Evolutionary conservation across 2,329 filamentous ascomycete species (phyloP).

Genomic region (Colletotrichum cordylinicola): DNA sequence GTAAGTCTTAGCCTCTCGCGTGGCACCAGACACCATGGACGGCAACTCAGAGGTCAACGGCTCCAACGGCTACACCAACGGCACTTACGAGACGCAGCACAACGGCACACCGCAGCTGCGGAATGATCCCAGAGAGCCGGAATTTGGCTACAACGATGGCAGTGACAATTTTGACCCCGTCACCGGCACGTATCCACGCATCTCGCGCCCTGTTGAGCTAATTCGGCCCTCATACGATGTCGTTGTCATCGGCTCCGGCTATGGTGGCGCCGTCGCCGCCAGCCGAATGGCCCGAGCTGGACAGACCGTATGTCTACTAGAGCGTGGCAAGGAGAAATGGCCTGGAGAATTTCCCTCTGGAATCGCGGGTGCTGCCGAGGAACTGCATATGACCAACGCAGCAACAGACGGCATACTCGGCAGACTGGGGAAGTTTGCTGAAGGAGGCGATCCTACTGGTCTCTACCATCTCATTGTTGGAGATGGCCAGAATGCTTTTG

Average conservation of each 20-base stretch:
- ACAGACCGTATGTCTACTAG: slow-evolving; percentile 47
- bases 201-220: slow-evolving; percentile 40
- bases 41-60: background rate
- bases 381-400: slow-evolving; percentile 38
- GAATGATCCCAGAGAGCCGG: background rate
- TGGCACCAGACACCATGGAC: background rate
- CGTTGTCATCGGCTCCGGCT: slow-evolving; percentile 54
- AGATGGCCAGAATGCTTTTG: slow-evolving; percentile 49
- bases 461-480: slow-evolving; percentile 50
- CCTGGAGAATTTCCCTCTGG: slow-evolving; percentile 47
- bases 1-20: too few relatives aligned
- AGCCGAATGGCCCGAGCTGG: slow-evolving; percentile 45
- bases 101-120: background rate
- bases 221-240: slow-evolving; percentile 48
- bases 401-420: slow-evolving; percentile 33
- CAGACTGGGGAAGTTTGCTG: slow-evolving; percentile 33
- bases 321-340: slow-evolving; percentile 51
- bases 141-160: background rate
- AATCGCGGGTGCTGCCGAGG: slow-evolving; percentile 32
- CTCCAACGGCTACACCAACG: slow-evolving; percentile 3
- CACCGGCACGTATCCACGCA: slow-evolving; percentile 33
- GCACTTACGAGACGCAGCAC: background rate
- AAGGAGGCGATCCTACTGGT: slow-evolving; percentile 40
- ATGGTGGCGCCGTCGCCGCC: slow-evolving; percentile 54
- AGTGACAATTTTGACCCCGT: background rate